Evolutionary conservation across 257 asterid genomes (phyloP).

Genomic region (Solanum tacnaense): DNA sequence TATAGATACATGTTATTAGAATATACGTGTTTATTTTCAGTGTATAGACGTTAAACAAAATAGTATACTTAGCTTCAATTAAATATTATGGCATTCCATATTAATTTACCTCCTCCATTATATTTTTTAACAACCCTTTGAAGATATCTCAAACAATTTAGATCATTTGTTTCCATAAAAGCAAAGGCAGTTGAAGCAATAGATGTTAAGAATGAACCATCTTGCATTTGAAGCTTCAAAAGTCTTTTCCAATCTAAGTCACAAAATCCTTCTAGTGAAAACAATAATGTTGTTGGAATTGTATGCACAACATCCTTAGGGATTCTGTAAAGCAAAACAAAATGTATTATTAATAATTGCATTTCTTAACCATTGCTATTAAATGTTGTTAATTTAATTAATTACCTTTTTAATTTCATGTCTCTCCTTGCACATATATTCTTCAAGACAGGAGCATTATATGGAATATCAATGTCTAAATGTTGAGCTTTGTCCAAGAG

Average conservation of each 20-base stretch:
- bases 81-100: background rate
- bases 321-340: conserved; percentile 12
- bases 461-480: background rate
- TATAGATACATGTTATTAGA: no score
- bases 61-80: no score
- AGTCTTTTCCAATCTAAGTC: conserved; percentile 43
- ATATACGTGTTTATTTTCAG: no score
- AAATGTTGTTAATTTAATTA: background rate
- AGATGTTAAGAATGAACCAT: conserved; percentile 51
- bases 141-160: conserved; percentile 23
- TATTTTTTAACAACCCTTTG: conserved; percentile 8
- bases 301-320: conserved; percentile 32
- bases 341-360: background rate
- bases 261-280: conserved; percentile 31
- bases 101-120: conserved; percentile 41
- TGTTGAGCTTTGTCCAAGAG: background rate
- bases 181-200: conserved; percentile 54
- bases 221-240: conserved; percentile 25
- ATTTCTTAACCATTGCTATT: no score
- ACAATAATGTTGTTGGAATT: conserved; percentile 13
- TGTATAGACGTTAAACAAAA: no score
- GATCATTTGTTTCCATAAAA: conserved; percentile 33
- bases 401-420: conserved; percentile 11
- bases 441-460: background rate
- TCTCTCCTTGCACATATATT: background rate